Evolutionary conservation across 2,329 filamentous ascomycete genomes (phyloP).

Genomic region (Camillea tinctor): DNA sequence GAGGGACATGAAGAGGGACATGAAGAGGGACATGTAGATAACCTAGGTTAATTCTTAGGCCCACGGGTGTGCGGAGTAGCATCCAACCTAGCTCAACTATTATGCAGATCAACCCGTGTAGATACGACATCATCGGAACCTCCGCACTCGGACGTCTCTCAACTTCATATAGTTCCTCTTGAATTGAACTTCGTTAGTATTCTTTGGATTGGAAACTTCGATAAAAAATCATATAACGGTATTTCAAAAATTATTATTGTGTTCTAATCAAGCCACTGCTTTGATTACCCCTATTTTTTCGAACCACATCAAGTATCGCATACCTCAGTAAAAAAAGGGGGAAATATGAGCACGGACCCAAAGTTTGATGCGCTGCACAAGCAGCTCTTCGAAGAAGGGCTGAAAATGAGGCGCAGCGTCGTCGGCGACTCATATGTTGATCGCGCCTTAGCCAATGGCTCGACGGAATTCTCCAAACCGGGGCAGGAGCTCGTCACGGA

Average conservation of each 20-base stretch:
- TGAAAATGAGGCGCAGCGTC: conserved; percentile 59
- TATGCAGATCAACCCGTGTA: background rate
- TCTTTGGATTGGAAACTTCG: too few species aligned
- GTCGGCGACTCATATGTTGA: conserved; percentile 62
- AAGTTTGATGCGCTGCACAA: conserved; percentile 42
- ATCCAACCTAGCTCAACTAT: background rate
- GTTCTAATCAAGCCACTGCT: too few species aligned
- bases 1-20: too few species aligned
- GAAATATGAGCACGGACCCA: conserved; percentile 23
- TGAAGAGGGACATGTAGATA: background rate
- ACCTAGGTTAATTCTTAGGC: background rate
- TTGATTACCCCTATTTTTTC: too few species aligned
- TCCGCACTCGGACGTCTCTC: background rate
- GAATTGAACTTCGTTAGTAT: background rate
- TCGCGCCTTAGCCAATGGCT: conserved; percentile 52
- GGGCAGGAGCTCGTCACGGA: conserved; percentile 64
- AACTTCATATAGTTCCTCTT: background rate
- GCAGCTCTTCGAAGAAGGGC: conserved; percentile 58
- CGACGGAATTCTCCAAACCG: conserved; percentile 57
- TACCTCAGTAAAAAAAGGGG: background rate
- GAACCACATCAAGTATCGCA: background rate
- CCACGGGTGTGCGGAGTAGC: background rate
- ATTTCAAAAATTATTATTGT: too few species aligned
- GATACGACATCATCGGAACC: background rate
- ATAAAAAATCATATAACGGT: too few species aligned